A percentile compares a stretch with the other conserved stretches of the same genome.
These are phyloP conservation scores for Cardamine resedifolia DNA, from an alignment of 345 rosid genomes.

Conservation along the genomic window DNA sequence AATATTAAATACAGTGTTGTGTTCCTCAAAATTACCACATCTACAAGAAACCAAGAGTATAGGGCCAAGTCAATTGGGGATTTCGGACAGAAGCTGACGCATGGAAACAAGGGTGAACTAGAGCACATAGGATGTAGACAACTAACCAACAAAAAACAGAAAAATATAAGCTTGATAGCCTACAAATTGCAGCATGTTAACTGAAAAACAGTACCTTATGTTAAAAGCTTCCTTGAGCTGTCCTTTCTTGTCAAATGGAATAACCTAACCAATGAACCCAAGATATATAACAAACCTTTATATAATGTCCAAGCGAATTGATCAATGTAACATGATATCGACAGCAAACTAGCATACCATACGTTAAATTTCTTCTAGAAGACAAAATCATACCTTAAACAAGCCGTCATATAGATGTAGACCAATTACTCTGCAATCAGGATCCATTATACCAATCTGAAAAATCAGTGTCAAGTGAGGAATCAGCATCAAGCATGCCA, in stretches of 20 bases:
- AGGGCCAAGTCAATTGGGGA: neutral
- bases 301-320: neutral
- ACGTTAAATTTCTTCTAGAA: neutral
- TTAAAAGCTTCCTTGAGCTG: slow-evolving; percentile 93
- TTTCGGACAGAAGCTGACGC: neutral
- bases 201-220: slow-evolving; percentile 53
- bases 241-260: slow-evolving; percentile 94
- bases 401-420: slow-evolving; percentile 95
- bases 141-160: neutral
- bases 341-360: slow-evolving; percentile 12
- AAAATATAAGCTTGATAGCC: neutral
- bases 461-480: slow-evolving; percentile 8
- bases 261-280: slow-evolving; percentile 52
- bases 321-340: neutral
- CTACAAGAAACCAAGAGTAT: neutral
- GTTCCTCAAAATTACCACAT: slow-evolving; percentile 6
- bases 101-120: slow-evolving; percentile 4
- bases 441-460: slow-evolving; percentile 95
- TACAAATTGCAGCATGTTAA: slow-evolving; percentile 1
- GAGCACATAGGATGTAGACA: neutral
- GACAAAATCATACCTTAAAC: slow-evolving; percentile 65
- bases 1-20: neutral
- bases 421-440: slow-evolving; percentile 91
- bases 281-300: neutral
- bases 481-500: slow-evolving; percentile 5